Evolutionary conservation across 2,329 filamentous ascomycete genomes (phyloP), one percentile per base, ranked within the genome.

Genomic region (Lecanicillium sp.): DNA sequence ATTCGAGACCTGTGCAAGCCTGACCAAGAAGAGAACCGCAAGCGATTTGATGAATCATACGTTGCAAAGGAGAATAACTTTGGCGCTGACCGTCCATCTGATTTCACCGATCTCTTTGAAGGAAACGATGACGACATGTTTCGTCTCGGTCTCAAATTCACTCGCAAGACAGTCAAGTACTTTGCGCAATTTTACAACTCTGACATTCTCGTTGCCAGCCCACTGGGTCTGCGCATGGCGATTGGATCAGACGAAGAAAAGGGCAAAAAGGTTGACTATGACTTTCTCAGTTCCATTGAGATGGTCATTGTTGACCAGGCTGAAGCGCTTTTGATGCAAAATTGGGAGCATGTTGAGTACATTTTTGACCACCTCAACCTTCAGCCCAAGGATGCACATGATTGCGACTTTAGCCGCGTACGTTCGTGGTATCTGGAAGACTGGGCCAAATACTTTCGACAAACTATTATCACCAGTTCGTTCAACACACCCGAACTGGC

Each of bases 61-160:
- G 71, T 80, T 6, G 75, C 81, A 19, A 74, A 77, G 29, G 75
- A 84, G 16, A 43, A 52, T 31, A 77, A 75, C 29, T 82, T 87
- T 48, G 78, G 80, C 18, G 67, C 75, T 8, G 79, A 85, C 54
- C 86, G 87, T 54, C 83, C 92, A 0, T 82, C 81, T 3, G 92
- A 96, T 57, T 96, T 94, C 62, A 72, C 75, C 17, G 85, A 94
- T 41, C 71, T 96, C 0, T 98, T 98, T 54, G 82, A 82, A 44
- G 92, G 92, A 43, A 96, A 95, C 56, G 87, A 95, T 56, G 92
- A 96, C 56, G 92, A 98, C 63, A 92, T 94, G 75, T 98, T 96
- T 65, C 80, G 90, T 3, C 68, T 96, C 2, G 92, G 90, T n/a
- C 63, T 98, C 55, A 98, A 96, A 61, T 94, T 98, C 58, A 96